A percentile compares a stretch with the other conserved stretches of the same genome.
phyloP scores from a whole-genome alignment of 371 early-diverging fungal species.

The Actinomortierella wolfii region DNA sequence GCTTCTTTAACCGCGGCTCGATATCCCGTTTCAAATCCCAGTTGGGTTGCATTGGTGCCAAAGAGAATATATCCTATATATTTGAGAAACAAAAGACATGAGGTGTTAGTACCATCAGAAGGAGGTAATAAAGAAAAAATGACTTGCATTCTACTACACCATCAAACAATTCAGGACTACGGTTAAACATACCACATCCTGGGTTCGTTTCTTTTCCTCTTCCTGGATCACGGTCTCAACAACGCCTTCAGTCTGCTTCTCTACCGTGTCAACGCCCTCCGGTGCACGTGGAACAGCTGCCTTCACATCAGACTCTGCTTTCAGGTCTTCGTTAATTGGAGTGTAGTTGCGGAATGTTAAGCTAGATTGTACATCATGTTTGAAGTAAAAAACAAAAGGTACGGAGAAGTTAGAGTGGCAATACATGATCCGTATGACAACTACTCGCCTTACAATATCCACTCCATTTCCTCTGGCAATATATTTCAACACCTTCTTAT shows the following conservation, averaged over 20 bases:
- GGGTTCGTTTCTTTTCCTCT: constrained; percentile 65
- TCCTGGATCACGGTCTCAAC: constrained; percentile 62
- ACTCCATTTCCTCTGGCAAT: not conserved
- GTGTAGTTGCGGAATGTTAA: constrained; percentile 66
- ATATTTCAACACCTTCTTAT: not conserved
- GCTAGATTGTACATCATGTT: not conserved
- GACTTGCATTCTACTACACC: constrained; percentile 1
- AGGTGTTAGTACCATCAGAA: not conserved
- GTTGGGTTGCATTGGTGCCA: constrained; percentile 87
- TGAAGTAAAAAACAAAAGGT: not conserved
- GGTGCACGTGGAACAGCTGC: constrained; percentile 51
- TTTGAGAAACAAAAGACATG: constrained; percentile 5
- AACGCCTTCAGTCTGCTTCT: constrained; percentile 61
- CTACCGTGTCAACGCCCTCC: constrained; percentile 56
- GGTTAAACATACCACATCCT: constrained; percentile 64
- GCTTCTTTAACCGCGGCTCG: constrained; percentile 70
- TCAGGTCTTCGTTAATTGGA: constrained; percentile 57
- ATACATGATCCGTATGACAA: not conserved
- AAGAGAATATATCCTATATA: constrained; percentile 71
- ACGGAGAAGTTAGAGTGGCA: not conserved
- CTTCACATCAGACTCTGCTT: constrained; percentile 46
- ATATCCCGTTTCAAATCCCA: constrained; percentile 91
- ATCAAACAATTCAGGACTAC: not conserved
- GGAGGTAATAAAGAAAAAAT: not conserved
- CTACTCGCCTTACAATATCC: constrained; percentile 9